Base-by-base conservation (phyloP, 2,329 filamentous ascomycete species). In the Aspergillus transmontanensis region DNA sequence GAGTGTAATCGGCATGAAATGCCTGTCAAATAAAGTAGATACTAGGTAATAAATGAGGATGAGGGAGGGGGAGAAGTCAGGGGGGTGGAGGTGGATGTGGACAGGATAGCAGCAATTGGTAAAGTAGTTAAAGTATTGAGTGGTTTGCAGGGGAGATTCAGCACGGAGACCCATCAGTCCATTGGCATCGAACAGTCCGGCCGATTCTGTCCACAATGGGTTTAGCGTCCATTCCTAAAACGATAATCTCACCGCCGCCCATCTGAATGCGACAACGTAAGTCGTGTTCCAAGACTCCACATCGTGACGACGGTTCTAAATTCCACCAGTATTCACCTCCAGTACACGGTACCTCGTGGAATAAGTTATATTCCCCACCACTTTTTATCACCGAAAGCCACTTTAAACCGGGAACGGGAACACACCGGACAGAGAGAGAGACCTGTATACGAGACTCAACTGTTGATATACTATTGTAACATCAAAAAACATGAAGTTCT, bases 1-100 rank as follows among this genome's bases (percentile, higher is more conserved):
- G 73, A 75, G 63, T 70, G 73, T 58, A 69, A 72, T 62, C 46
- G 72, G 72, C 71, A 71, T 45, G 28, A 46, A 71, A 68, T 72
- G 71, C 72, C 71, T 55, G 23, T 7, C 5, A 19, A 41, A 48
- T 45, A 34, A 28, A 26, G 43, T 36, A 34, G 51, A 41, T 39
- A 28, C 26, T 28, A 28, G 45, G 16, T 12, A 48, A 51, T 19
- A 23, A 54, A 43, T 36, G 23, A 59, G 26, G 34, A 43, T 2
- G 43, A 56, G 36, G 19, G 41, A 54, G 12, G 45, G 53, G 34
- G 36, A 23, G 56, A 36, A 34, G 46, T 30, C 45, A 50, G 34
- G 43, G 48, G 46, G 4, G 32, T 34, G 11, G 11, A 32, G 11
- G 32, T 46, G 32, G 34, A 57, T 16, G 26, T n/a, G 48, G 48